Base-by-base conservation (phyloP, 805 yeast genomes). In the Lipomyces orientalis region DNA sequence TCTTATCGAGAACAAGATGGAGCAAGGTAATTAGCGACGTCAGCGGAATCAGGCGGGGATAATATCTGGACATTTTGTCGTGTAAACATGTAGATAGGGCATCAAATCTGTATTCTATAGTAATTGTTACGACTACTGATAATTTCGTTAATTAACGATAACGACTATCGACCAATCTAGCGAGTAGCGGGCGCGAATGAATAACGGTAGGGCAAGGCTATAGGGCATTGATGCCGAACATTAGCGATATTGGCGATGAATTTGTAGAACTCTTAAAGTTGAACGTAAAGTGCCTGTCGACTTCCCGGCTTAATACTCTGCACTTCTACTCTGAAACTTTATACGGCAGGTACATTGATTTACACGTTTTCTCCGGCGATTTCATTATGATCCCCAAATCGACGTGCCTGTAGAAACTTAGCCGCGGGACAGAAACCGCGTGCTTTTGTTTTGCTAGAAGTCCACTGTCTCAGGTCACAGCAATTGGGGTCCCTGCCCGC, bases 1-100 rank as follows among this genome's bases (percentile, higher is more conserved):
- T 78, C 85, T 95, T 79, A 95, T 95, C 76, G 98, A 95, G 75
- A 96, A 96, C 81, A 95, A 95, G 81, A 88, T 95, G 72, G 91
- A 90, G 64, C 65, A 65, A 55, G n/a, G 49, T 43, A 43, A 43
- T 43, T 43, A 43, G 22, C n/a, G 49, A 43, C 2, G 16, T 43
- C n/a, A 19, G 22, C n/a, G 49, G 8, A n/a, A 16, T 12, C n/a
- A 16, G n/a, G 22, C 19, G n/a, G 16, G 16, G 5, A 37, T 16
- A 16, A 16, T 37, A 37, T 37, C 14, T 37, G 43, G 43, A 16
- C 12, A 37, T 37, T 37, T 37, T 37, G 43, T 37, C 43, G 14
- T 12, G 43, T 37, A 25, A 25, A 37, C 43, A 16, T 37, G 43
- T 37, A 37, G 43, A 37, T 37, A 37, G 49, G n/a, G 22, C 19